Evolutionary conservation across 108 stramenopile species (phyloP).

Genomic region (Schizochytrium sp.): DNA sequence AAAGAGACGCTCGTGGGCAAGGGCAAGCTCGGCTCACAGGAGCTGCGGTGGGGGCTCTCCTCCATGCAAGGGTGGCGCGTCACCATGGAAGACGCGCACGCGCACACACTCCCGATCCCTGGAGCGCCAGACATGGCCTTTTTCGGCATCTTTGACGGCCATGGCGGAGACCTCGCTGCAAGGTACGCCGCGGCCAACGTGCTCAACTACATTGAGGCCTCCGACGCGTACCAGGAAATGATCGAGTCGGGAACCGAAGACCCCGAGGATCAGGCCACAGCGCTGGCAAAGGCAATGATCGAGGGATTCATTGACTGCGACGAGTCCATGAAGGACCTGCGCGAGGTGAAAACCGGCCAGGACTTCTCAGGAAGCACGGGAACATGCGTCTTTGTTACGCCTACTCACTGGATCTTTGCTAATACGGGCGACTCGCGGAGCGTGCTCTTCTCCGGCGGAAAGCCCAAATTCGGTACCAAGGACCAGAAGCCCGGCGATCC

Average conservation of each 20-base stretch:
- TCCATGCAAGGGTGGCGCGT: conserved; percentile 33
- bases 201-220: neutral
- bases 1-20: conserved; percentile 5
- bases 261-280: conserved; percentile 42
- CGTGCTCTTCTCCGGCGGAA: conserved; percentile 35
- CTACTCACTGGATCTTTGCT: conserved; percentile 75
- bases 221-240: neutral
- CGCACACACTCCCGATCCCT: neutral
- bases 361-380: conserved; percentile 73
- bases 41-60: neutral
- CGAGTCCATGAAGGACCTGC: conserved; percentile 40
- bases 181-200: neutral
- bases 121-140: neutral
- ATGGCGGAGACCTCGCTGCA: conserved; percentile 14
- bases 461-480: conserved; percentile 46
- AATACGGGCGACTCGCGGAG: conserved; percentile 91
- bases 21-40: neutral
- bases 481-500: conserved; percentile 76
- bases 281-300: conserved; percentile 31
- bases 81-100: conserved; percentile 20
- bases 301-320: conserved; percentile 67
- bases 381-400: conserved; percentile 66
- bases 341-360: conserved; percentile 19
- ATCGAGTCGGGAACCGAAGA: neutral
- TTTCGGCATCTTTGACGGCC: conserved; percentile 22